Evolutionary conservation across 179 eudicot genomes (phyloP), one percentile per base, ranked within the genome.

Genomic region (Amaranthus tricolor): DNA sequence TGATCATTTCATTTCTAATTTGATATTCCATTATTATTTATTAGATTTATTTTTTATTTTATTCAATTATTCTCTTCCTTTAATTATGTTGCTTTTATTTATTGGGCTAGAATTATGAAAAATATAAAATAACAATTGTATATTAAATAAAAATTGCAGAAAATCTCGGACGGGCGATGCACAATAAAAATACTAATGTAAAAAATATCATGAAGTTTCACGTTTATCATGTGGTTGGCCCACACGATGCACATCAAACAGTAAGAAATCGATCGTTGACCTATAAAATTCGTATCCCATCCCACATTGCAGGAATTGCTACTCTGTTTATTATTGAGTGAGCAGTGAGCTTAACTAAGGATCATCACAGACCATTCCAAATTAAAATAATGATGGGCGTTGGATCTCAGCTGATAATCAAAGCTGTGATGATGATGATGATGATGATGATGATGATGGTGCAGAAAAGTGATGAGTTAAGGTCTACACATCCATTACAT

Each of bases 401-500:
- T 40, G 15, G 76, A 77, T 70, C 20, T 31, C 40, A 31, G 3
- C 40, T 31, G 0, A 31, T 31, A 31, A 31, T 2, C 40, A 31
- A 31, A 31, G 40, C 40, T 31, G 40, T 63, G 43, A 8, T 47
- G 4, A 10, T 16, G 45, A 43, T 3, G 16, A n/a, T 71, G 81
- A 14, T 74, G 65, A 5, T 54, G 24, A 24, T 79, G 59, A 5
- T 20, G 62, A 0, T 66, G 48, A 7, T 60, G 54, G 80, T 78
- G 66, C 66, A 75, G 74, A 82, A n/a, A 20, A 76, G 85, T 40
- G 44, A 24, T 61, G 75, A 77, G 81, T 75, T 85, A 59, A 86
- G 80, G 66, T 52, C 76, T 12, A 82, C 19, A 20, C 91, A 88
- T 62, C 89, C 87, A 12, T 53, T 75, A 58, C 85, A 79, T 62